Base-by-base conservation (phyloP, 495 filamentous ascomycete species). In the Penicillium diatomitis region DNA sequence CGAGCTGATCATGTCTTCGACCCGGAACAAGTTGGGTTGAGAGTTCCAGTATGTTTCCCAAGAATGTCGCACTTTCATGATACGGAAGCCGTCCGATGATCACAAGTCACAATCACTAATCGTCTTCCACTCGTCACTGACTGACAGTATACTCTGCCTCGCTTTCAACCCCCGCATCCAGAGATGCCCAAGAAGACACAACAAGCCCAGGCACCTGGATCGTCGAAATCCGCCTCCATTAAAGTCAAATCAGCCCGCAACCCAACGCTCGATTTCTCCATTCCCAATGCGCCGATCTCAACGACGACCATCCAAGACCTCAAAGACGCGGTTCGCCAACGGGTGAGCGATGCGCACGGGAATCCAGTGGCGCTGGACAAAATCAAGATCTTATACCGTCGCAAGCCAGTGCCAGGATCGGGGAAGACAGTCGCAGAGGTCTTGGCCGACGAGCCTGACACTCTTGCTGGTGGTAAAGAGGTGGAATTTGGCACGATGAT, bases 401-500 rank as follows among this genome's bases (percentile, higher is more conserved):
- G 87, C 64, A 95, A 95, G 67, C 89, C 90, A 1, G 79, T 86
- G 0, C 53, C 74, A 0, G 90, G 92, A 58, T 61, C 57, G 3
- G 73, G 73, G 32, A 74, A 75, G 62, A 77, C 73, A 0, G 60
- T 78, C 5, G 75, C 68, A 32, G 75, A 78, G 43, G 62, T 85
- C 10, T 39, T 78, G 33, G 61, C 61, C 5, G 74, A 73, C 47
- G 69, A 71, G 48, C 65, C 64, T 0, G 64, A 60, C 8, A 54
- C 68, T 49, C 46, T 69, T 42, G 55, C 55, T 30, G 70, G 64
- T 0, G 72, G 63, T 5, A 67, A 69, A 49, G 69, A 66, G 44
- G 73, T 83, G 4, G 87, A 92, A 70, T 80, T 97, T 46, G 79
- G 77, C 0, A 75, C 95, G 31, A 96, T 98, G 92, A 72, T 95